Percentiles rank a stretch among this genome's conserved stretches.
These are phyloP conservation scores for Xanthoceras sorbifolium DNA, from an alignment of 345 rosid genomes.

Conservation along the genomic window DNA sequence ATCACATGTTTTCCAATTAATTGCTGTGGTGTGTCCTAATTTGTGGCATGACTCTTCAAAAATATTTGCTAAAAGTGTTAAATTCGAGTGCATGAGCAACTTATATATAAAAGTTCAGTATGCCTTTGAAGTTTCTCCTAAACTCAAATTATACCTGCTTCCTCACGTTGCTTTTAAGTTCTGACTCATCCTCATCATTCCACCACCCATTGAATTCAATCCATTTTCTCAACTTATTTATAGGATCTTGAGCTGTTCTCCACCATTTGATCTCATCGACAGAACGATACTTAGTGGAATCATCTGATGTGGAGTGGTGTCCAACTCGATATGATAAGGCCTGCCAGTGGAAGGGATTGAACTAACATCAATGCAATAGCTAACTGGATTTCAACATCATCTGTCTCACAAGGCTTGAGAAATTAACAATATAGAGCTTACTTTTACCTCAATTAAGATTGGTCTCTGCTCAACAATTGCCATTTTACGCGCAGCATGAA, in stretches of 20 bases:
- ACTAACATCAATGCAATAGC: background rate
- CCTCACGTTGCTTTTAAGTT: slow-evolving; percentile 58
- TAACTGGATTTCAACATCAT: background rate
- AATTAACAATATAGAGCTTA: background rate
- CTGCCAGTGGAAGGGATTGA: slow-evolving; percentile 34
- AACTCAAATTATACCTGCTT: slow-evolving; percentile 56
- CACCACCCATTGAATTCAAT: slow-evolving; percentile 78
- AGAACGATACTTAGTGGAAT: slow-evolving; percentile 85
- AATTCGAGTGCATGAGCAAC: background rate
- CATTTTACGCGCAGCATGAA: slow-evolving; percentile 74
- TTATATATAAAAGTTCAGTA: background rate
- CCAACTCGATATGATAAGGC: slow-evolving; percentile 88
- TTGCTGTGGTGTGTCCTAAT: background rate
- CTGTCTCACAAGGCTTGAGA: background rate
- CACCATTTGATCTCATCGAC: slow-evolving; percentile 73
- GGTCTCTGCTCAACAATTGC: slow-evolving; percentile 72
- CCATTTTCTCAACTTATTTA: slow-evolving; percentile 73
- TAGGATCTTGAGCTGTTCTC: slow-evolving; percentile 59
- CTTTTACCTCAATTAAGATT: slow-evolving; percentile 71
- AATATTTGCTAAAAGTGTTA: background rate
- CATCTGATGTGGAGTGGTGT: slow-evolving; percentile 95
- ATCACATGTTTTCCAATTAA: background rate
- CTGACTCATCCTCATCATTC: slow-evolving; percentile 58
- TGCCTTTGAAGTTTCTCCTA: background rate
- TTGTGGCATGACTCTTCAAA: background rate